A percentile compares a stretch with the other conserved stretches of the same genome.
Conservation (phyloP, 1,284 basidiomycete genomes). For the Fomitopsis pinicola region DNA sequence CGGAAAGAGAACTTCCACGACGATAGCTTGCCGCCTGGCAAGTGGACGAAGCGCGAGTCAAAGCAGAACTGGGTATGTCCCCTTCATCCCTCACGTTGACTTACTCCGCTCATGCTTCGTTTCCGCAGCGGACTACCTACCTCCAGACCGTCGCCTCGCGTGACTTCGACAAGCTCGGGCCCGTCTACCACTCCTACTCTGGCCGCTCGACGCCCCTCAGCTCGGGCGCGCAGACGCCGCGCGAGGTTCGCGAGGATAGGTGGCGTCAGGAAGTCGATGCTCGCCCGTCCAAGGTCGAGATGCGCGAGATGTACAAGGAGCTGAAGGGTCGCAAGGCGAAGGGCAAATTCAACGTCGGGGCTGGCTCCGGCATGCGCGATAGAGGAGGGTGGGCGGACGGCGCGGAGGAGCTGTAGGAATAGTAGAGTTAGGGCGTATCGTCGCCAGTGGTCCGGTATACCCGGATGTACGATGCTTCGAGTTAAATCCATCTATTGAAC, state of each 20-base stretch:
- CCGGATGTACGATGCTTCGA: too few species aligned
- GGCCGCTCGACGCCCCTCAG: conserved; percentile 43
- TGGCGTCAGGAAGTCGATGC: conserved; percentile 55
- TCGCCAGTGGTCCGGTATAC: too few species aligned
- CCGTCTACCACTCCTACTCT: conserved; percentile 36
- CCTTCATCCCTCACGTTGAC: not conserved
- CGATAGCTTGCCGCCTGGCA: conserved; percentile 68
- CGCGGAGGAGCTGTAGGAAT: conserved; percentile 9
- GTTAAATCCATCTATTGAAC: too few species aligned
- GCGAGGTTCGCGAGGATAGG: conserved; percentile 69
- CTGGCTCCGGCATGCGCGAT: conserved; percentile 57
- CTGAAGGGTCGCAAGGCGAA: conserved; percentile 76
- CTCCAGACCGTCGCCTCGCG: conserved; percentile 43
- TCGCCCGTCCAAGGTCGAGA: conserved; percentile 71
- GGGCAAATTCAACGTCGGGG: conserved; percentile 61
- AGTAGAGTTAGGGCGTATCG: not conserved
- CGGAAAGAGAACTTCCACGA: conserved; percentile 78
- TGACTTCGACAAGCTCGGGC: conserved; percentile 32
- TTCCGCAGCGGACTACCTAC: conserved; percentile 51
- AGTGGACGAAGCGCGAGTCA: conserved; percentile 83
- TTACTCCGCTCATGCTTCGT: not conserved
- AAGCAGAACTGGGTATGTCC: conserved; percentile 76
- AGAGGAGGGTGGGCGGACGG: conserved; percentile 23
- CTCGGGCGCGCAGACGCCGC: conserved; percentile 74
- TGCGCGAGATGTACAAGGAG: conserved; percentile 87